phyloP scores from a whole-genome alignment of 306 rosid species.

The Coriaria nepalensis region DNA sequence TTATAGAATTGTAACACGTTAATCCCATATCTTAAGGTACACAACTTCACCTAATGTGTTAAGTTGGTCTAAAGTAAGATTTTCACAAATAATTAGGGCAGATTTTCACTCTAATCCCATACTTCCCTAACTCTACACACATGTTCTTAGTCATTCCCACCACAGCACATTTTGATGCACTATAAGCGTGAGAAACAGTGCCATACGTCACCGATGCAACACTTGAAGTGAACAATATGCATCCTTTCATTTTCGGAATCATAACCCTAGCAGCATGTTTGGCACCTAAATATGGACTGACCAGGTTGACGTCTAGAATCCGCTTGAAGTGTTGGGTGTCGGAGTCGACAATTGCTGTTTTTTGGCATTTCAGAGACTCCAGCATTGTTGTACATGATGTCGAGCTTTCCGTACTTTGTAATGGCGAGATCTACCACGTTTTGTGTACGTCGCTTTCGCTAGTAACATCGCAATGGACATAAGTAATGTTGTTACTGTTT shows the following conservation, averaged over 20 bases:
- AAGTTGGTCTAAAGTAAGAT: too few relatives aligned
- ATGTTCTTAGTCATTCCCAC: constrained; percentile 27
- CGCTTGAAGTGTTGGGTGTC: constrained; percentile 23
- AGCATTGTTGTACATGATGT: constrained; percentile 50
- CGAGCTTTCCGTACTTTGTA: constrained; percentile 31
- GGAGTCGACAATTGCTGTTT: constrained; percentile 17
- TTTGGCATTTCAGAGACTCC: too few relatives aligned
- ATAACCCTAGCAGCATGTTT: constrained; percentile 41
- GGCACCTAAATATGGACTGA: constrained; percentile 26
- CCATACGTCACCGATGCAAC: constrained; percentile 13
- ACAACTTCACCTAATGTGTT: too few relatives aligned
- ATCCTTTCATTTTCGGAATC: constrained; percentile 20
- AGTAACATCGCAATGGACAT: constrained; percentile 38
- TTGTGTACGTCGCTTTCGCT: constrained; percentile 24
- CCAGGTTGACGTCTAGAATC: constrained; percentile 22
- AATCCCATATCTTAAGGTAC: too few relatives aligned
- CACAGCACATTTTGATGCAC: constrained; percentile 30
- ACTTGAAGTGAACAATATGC: constrained; percentile 31
- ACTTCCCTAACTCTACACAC: constrained; percentile 33
- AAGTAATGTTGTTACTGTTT: constrained; percentile 1
- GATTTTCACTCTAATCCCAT: constrained; percentile 37
- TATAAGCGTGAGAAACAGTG: constrained; percentile 18
- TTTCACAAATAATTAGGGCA: too few relatives aligned
- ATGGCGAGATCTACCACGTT: constrained; percentile 14
- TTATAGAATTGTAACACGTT: too few relatives aligned